These are phyloP conservation scores for Orbilia ellipsospora DNA, from an alignment of 2,329 filamentous ascomycete genomes.

Conservation along the genomic window DNA sequence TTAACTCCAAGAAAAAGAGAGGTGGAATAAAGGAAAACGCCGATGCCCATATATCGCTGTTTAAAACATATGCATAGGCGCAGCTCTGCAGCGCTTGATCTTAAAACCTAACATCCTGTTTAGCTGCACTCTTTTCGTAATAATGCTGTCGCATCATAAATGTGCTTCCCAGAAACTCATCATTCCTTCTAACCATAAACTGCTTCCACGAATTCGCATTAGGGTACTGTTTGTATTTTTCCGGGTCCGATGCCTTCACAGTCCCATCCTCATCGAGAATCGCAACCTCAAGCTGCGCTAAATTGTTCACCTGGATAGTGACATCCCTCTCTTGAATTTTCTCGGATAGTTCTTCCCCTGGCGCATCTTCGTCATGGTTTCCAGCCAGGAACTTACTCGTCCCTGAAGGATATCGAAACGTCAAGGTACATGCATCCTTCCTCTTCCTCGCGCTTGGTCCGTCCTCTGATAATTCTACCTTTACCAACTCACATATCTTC, in stretches of 20 bases:
- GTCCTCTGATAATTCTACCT: conserved; percentile 25
- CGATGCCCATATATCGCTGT: neutral
- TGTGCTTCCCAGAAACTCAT: conserved; percentile 48
- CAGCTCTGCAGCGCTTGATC: too few species aligned
- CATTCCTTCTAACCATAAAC: conserved; percentile 45
- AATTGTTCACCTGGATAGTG: conserved; percentile 33
- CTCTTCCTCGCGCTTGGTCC: conserved; percentile 26
- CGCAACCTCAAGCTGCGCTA: conserved; percentile 45
- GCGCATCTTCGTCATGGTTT: conserved; percentile 2
- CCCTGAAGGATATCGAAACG: conserved; percentile 27
- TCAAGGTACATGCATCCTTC: conserved; percentile 48
- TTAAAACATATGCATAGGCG: too few species aligned
- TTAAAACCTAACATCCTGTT: neutral
- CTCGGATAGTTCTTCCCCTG: conserved; percentile 12
- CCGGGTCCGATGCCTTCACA: conserved; percentile 40
- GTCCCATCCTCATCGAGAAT: conserved; percentile 52
- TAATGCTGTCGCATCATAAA: conserved; percentile 47
- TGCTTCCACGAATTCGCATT: conserved; percentile 47
- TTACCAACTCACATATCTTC: conserved; percentile 38
- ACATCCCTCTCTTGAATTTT: conserved; percentile 15
- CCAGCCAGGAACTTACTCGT: conserved; percentile 33
- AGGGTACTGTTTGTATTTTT: conserved; percentile 52
- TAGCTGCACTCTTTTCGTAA: conserved; percentile 44
- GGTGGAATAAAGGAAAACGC: too few species aligned
- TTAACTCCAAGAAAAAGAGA: too few species aligned